These are phyloP conservation scores for Phascolomyces articulosus DNA, from an alignment of 371 early-diverging fungal species.

Conservation along the genomic window DNA sequence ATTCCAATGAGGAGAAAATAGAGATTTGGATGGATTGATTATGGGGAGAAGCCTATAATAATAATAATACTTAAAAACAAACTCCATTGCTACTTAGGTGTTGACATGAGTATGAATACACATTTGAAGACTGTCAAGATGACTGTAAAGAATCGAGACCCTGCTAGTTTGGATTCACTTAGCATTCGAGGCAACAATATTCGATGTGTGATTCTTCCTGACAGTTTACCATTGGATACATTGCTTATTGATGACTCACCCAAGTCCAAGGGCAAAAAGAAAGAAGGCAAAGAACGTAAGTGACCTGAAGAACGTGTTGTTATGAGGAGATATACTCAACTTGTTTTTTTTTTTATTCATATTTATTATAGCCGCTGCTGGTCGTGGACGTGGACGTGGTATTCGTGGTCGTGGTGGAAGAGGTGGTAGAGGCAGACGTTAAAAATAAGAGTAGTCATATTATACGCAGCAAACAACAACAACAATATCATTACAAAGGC, in stretches of 20 bases:
- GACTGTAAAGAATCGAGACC: constrained; percentile 95
- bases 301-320: too few species aligned
- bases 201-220: constrained; percentile 94
- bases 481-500: too few species aligned
- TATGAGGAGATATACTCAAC: too few species aligned
- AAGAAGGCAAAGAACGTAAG: constrained; percentile 13
- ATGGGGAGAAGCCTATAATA: too few species aligned
- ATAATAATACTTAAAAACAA: too few species aligned
- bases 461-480: neutral
- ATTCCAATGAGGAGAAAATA: too few species aligned
- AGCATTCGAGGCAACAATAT: constrained; percentile 95
- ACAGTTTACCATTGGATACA: constrained; percentile 93
- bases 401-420: constrained; percentile 58
- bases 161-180: constrained; percentile 86
- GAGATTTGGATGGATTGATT: neutral
- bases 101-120: constrained; percentile 99
- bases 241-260: constrained; percentile 95
- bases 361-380: constrained; percentile 26
- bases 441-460: constrained; percentile 16
- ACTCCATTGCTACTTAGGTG: constrained; percentile 48
- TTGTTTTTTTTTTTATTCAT: too few species aligned
- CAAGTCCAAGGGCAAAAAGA: constrained; percentile 88
- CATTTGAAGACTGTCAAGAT: constrained; percentile 98
- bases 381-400: constrained; percentile 67
- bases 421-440: constrained; percentile 40